A percentile compares a stretch with the other conserved stretches of the same genome.
phyloP scores from a whole-genome alignment of 2,329 filamentous ascomycete species.

The Calonectria pteridis region DNA sequence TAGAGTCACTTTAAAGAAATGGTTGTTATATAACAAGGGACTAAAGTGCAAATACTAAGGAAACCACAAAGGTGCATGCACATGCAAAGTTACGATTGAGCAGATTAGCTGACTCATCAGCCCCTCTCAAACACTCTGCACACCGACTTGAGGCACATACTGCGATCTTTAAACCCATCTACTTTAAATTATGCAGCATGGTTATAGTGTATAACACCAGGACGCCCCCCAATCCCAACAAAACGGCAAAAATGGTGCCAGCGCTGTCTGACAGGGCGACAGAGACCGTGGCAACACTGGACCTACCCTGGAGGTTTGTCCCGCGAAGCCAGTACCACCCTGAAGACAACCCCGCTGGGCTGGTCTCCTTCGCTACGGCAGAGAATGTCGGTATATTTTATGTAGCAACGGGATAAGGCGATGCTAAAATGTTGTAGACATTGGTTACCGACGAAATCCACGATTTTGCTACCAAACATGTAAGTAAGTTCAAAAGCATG shows the following conservation, averaged over 20 bases:
- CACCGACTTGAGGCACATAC: not conserved
- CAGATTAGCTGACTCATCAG: not conserved
- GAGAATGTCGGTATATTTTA: slow-evolving; percentile 54
- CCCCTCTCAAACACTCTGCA: not conserved
- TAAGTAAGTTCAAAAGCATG: slow-evolving; percentile 35
- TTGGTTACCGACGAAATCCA: slow-evolving; percentile 56
- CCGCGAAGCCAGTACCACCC: slow-evolving; percentile 53
- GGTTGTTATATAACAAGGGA: not conserved
- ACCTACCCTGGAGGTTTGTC: slow-evolving; percentile 51
- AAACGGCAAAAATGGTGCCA: slow-evolving; percentile 8
- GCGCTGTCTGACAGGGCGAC: slow-evolving; percentile 42
- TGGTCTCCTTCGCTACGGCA: slow-evolving; percentile 62
- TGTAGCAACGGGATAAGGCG: not conserved
- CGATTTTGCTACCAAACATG: slow-evolving; percentile 46
- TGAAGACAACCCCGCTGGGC: slow-evolving; percentile 52
- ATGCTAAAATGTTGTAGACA: slow-evolving; percentile 35
- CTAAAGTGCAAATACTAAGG: not conserved
- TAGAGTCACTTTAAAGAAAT: not conserved
- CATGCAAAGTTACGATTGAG: not conserved
- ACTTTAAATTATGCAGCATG: not conserved
- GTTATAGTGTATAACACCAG: not conserved
- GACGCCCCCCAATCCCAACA: not conserved
- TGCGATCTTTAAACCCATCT: not conserved
- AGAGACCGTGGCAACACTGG: slow-evolving; percentile 39
- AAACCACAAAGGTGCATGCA: not conserved